Conservation (phyloP, 495 filamentous ascomycete species). For the Tuber magnatum region DNA sequence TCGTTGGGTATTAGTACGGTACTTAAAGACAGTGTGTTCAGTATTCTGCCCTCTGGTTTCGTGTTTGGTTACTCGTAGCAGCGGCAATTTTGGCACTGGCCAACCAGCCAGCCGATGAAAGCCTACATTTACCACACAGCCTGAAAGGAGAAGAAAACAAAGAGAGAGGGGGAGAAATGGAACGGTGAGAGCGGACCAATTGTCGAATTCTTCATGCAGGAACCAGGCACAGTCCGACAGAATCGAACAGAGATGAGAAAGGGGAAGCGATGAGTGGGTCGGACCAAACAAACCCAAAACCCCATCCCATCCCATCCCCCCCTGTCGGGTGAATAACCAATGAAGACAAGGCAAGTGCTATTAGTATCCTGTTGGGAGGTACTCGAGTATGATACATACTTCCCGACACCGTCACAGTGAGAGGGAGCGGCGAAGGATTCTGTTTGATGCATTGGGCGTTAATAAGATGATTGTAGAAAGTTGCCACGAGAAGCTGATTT, state of each 20-base stretch:
- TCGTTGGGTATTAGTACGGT: not conserved
- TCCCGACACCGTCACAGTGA: not conserved
- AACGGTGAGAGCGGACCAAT: not conserved
- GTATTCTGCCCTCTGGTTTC: not conserved
- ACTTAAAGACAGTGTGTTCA: not conserved
- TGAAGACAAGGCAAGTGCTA: not conserved
- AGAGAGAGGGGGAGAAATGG: not conserved
- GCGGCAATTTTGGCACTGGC: not conserved
- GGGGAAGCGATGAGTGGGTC: not conserved
- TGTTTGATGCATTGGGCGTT: not conserved
- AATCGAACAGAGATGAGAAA: not conserved
- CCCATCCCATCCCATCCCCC: not conserved
- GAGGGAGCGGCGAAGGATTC: not conserved
- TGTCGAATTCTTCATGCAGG: not conserved
- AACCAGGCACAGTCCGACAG: not conserved
- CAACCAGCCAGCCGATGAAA: not conserved
- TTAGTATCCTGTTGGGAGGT: not conserved
- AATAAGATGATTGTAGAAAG: too few species aligned
- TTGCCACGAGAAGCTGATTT: not conserved
- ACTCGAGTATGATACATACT: too few species aligned
- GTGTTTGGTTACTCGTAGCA: not conserved
- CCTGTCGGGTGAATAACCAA: not conserved
- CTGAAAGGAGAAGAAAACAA: not conserved
- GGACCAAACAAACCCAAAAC: not conserved
- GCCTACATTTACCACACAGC: not conserved